Conservation (phyloP, 208 protist genomes). For the Chromosphaera perkinsii region DNA sequence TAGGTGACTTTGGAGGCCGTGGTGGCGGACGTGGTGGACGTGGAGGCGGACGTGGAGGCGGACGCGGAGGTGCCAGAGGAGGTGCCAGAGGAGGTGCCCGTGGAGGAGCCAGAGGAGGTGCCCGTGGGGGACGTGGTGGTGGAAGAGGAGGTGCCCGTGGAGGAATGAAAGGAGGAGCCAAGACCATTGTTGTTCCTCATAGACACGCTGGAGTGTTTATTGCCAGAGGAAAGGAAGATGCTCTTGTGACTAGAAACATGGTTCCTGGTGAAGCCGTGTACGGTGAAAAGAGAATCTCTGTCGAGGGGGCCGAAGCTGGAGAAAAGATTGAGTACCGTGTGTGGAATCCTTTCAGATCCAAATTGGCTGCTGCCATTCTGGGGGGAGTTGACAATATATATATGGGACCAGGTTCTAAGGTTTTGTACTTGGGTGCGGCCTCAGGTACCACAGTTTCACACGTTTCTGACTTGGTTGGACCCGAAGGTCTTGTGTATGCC, state of each 20-base stretch:
- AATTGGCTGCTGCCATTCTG: conserved; percentile 96
- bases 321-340: conserved; percentile 99
- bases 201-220: conserved; percentile 96
- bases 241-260: conserved; percentile 94
- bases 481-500: conserved; percentile 96
- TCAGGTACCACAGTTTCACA: conserved; percentile 99
- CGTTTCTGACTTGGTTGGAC: conserved; percentile 97
- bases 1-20: conserved; percentile 1
- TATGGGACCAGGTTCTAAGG: conserved; percentile 95
- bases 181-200: conserved; percentile 94
- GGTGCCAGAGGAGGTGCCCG: conserved; percentile 40
- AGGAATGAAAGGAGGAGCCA: conserved; percentile 72
- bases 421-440: conserved; percentile 99
- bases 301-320: conserved; percentile 71
- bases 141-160: conserved; percentile 44
- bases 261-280: conserved; percentile 97
- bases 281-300: conserved; percentile 96
- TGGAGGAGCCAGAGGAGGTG: conserved; percentile 37
- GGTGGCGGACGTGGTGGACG: conserved; percentile 27
- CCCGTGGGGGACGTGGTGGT: conserved; percentile 34
- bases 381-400: conserved; percentile 94
- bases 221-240: conserved; percentile 94
- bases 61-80: conserved; percentile 43
- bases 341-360: conserved; percentile 99
- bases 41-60: conserved; percentile 20